These are phyloP conservation scores for Candida albicans DNA, from an alignment of 1,139 yeast species.

Conservation along the genomic window DNA sequence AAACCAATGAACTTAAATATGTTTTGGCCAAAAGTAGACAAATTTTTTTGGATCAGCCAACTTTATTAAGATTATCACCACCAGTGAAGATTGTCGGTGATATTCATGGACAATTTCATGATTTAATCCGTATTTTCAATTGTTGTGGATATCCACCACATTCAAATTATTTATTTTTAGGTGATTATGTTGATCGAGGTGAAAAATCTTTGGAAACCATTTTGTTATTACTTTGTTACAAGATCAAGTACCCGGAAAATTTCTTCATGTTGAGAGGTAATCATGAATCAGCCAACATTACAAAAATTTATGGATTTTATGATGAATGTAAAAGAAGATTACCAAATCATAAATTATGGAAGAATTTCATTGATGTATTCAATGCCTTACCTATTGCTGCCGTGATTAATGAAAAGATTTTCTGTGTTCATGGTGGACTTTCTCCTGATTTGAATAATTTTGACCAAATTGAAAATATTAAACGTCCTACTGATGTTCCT, in stretches of 20 bases:
- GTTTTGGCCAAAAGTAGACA: conserved; percentile 76
- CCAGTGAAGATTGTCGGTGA: conserved; percentile 98
- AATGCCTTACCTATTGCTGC: conserved; percentile 88
- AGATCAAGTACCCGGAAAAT: conserved; percentile 94
- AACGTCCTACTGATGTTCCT: conserved; percentile 86
- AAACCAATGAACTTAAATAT: conserved; percentile 57
- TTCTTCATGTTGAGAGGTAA: conserved; percentile 90
- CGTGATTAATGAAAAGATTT: conserved; percentile 77
- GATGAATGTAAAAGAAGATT: conserved; percentile 93
- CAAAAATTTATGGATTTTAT: conserved; percentile 93
- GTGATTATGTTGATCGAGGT: conserved; percentile 97
- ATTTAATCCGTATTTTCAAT: conserved; percentile 84
- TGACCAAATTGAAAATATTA: conserved; percentile 66
- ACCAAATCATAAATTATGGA: conserved; percentile 66
- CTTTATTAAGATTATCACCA: conserved; percentile 83
- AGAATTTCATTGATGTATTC: conserved; percentile 74
- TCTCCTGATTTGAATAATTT: conserved; percentile 71
- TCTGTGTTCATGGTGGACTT: conserved; percentile 88
- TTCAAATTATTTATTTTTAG: conserved; percentile 85
- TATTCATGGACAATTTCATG: conserved; percentile 96
- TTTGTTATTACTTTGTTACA: conserved; percentile 78
- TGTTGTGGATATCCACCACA: conserved; percentile 99
- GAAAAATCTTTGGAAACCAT: conserved; percentile 93
- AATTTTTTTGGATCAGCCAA: conserved; percentile 84
- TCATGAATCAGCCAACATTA: conserved; percentile 96